Evolutionary conservation across 1,284 basidiomycete genomes (phyloP), one percentile per base, ranked within the genome.

Genomic region (Marasmius tenuissimus): DNA sequence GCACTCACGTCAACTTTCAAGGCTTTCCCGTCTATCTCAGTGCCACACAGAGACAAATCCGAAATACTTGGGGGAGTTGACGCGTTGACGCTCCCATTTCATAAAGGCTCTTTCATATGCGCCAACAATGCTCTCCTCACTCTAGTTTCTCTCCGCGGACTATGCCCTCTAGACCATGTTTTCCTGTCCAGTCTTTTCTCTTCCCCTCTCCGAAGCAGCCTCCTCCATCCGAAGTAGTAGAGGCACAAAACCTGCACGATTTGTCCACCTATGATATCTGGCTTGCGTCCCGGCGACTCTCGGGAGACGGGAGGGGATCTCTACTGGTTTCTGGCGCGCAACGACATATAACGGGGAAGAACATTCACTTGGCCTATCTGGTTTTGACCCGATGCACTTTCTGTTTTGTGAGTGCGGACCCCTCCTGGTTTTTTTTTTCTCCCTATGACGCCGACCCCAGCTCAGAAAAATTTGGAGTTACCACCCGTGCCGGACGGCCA

Each of bases 301-400:
- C 81, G 52, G 76, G 73, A 27, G 77, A 77, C 55, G 77, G 72
- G 64, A 78, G 73, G 52, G 64, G 45, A 14, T 42, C 69, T 45
- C 67, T 77, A 72, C 81, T 89, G 63, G 78, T 85, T 54, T 86
- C 91, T 45, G 91, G 91, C 55, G 85, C 84, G 42, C 87, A 85
- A 63, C 84, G 91, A 45, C 78, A 81, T 34, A 67, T 92, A 59
- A 85, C 80, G 59, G 67, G 78, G 47, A 68, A 71, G 18, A 92
- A 89, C 71, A 66, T 85, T 51, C 74, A 70, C 54, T 78, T 89
- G 37, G 91, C 90, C 14, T 73, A 77, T 64, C 76, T 77, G 33
- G 83, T 90, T 63, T 70, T 83, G 16, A 79, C 76, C 61, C 76
- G 77, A 14, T 88, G 84, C 68, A 78, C 83, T 37, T 75, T 81